Base-by-base conservation (phyloP, 352 stramenopile species). In the Elongisporangium undulatum region DNA sequence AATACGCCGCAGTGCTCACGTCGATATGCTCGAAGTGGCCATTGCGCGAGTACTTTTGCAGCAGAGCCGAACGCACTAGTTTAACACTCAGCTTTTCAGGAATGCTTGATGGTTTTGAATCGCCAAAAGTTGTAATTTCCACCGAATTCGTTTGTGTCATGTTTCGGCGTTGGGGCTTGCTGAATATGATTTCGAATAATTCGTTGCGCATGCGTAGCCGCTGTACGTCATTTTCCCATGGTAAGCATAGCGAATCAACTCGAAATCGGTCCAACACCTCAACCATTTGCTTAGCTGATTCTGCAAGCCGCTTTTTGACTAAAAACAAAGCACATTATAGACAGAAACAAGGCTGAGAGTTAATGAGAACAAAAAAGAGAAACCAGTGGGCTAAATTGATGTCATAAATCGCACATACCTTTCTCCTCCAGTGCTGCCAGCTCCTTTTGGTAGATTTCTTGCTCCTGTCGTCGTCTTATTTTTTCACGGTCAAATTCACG, bases 41-140 rank as follows among this genome's bases (percentile, higher is more conserved):
- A 57, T 94, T 92, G 45, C 85, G 77, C 0, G 82, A 89, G 53
- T 87, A 94, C 51, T 89, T 91, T 51, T 91, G 82, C 10, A 94
- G 67, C 58, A 94, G 59, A 21, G 74, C 75, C 0, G 82, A 84
- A 10, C 78, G 69, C 6, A 92, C 60, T 6, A 78, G 50, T 19
- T 75, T 78, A 2, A 87, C 55, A 50, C 66, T 77, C 9, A 87
- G 62, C 51, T 79, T 83, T 2, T 74, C 59, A 1, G 78, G 75
- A 48, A 83, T 34, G 23, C 20, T 51, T 10, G 45, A 55, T 23
- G 34, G 12, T 21, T 17, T 13, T 22, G 55, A 13, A 48, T 4
- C 29, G 16, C 24, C 50, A 15, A 49, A 12, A 24, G 49, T 12
- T 21, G 60, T 34, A 10, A 53, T 45, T 1, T 34, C 39, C 16